phyloP scores from a whole-genome alignment of 192 early-diverging fungal species.

The Coemansia sp. region DNA sequence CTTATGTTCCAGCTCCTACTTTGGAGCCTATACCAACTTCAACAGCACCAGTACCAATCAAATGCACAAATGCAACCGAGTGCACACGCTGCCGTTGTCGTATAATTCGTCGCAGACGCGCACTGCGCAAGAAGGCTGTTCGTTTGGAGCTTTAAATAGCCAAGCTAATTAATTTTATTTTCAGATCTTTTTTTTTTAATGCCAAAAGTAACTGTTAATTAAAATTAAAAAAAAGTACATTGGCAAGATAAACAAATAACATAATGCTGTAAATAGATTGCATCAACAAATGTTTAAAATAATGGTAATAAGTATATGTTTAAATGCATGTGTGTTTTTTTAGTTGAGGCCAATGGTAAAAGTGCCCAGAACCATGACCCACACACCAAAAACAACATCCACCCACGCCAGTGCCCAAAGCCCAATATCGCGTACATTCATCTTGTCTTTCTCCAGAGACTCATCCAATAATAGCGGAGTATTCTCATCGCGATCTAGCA shows the following conservation, averaged over 20 bases:
- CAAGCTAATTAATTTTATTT: no score
- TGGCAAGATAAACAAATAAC: no score
- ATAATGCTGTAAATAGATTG: no score
- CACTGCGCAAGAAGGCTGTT: neutral
- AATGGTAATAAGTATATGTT: neutral
- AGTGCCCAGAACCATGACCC: conserved; percentile 43
- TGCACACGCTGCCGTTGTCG: conserved; percentile 15
- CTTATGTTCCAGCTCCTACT: no score
- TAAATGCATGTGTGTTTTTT: neutral
- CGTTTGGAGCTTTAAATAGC: neutral
- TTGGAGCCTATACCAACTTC: neutral
- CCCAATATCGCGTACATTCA: neutral
- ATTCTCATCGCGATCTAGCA: neutral
- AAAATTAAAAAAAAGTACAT: neutral
- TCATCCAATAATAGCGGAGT: conserved; percentile 4
- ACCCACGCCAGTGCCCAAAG: conserved; percentile 33
- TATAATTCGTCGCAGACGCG: conserved; percentile 6
- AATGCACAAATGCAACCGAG: neutral
- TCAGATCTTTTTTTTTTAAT: no score
- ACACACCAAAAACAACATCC: conserved; percentile 31
- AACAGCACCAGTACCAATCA: neutral
- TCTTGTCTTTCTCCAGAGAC: neutral
- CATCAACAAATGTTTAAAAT: neutral
- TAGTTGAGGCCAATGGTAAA: conserved; percentile 17
- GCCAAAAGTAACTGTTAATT: neutral